phyloP scores from a whole-genome alignment of 441 rosid genomes.

The Raphanus hybrid region DNA sequence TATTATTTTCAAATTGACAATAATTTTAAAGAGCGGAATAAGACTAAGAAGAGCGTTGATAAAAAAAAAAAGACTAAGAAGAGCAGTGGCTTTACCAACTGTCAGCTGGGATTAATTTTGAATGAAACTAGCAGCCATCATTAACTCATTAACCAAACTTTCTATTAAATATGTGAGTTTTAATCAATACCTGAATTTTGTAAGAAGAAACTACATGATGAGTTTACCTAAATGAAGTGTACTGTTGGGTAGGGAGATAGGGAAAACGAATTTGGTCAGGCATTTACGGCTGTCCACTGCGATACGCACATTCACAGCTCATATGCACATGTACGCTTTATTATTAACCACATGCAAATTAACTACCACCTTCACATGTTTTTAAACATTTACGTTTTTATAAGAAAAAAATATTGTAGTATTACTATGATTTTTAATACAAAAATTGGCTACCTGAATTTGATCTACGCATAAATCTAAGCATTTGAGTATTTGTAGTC shows the following conservation, averaged over 20 bases:
- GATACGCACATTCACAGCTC: slow-evolving; percentile 41
- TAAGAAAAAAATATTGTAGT: neutral
- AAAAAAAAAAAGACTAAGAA: neutral
- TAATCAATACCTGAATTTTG: neutral
- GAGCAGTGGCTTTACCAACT: neutral
- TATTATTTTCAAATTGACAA: neutral
- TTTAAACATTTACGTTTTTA: neutral
- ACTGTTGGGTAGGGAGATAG: slow-evolving; percentile 16
- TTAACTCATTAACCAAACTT: neutral
- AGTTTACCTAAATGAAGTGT: neutral
- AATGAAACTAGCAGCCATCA: neutral
- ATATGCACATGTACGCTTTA: slow-evolving; percentile 39
- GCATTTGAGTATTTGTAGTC: neutral
- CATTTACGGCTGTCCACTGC: slow-evolving; percentile 40
- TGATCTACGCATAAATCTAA: neutral
- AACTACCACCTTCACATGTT: slow-evolving; percentile 20
- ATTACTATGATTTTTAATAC: neutral
- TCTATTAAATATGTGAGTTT: neutral
- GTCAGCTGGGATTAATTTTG: neutral
- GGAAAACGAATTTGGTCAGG: slow-evolving; percentile 38
- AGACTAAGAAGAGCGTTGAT: neutral
- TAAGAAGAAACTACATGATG: no score
- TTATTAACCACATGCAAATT: slow-evolving; percentile 37
- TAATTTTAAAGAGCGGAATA: neutral
- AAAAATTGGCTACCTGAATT: neutral